Evolutionary conservation across 176 grass and related monocot genomes (phyloP), one percentile per base, ranked within the genome.

Genomic region (Oryza nivara): DNA sequence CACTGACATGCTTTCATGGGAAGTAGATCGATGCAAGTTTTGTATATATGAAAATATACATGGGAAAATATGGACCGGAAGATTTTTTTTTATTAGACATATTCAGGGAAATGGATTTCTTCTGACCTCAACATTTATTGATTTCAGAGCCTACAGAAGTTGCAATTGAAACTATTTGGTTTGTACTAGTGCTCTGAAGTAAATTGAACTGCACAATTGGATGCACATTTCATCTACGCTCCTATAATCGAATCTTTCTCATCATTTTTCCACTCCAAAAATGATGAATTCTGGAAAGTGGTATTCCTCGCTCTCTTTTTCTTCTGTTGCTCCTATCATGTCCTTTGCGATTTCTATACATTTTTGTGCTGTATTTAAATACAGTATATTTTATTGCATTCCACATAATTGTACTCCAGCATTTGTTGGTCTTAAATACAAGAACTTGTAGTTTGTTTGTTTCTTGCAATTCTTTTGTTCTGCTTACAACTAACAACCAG

Each of bases 211-310:
- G 47, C 30, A 74, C 49, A 70, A 61, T 19, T 69, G 69, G 61
- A 81, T 81, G 72, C 25, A 75, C 41, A 76, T 43, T 80, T 73
- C 76, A 65, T 48, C 66, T 80, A 36, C 64, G 65, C 26, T 65
- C 49, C 63, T 67, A 68, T 73, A 58, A 44, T 84, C 17, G 9
- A 67, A 80, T 75, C 47, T 28, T 75, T 71, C 7, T 72, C 52
- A 32, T 80, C 54, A 77, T 47, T 77, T 23, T 84, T 77, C 72
- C 56, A 58, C 41, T 77, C 26, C 26, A 58, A 60, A 74, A 75
- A 54, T 84, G 44, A 60, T 63, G 25, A 75, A 84, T 43, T 80
- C 78, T 73, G 67, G 70, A 73, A 89, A 82, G 34, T 15, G 67
- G 82, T 89, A 77, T 82, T 80, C 23, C 35, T 72, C 20, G 11